These are phyloP conservation scores for Dothistroma pini DNA, from an alignment of 2,329 filamentous ascomycete genomes.

Conservation along the genomic window DNA sequence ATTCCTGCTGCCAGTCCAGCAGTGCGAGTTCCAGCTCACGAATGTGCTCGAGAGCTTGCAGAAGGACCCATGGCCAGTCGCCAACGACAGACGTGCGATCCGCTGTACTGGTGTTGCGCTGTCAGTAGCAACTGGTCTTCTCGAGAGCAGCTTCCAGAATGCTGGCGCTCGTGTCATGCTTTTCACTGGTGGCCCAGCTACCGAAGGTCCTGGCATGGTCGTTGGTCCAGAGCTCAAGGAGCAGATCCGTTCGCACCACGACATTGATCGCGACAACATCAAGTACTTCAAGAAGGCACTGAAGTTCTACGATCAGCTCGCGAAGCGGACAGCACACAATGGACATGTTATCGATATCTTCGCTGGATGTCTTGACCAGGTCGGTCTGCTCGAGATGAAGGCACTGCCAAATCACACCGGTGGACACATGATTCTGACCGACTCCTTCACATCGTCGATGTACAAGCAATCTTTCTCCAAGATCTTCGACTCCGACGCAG, in stretches of 20 bases:
- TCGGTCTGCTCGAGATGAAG: constrained; percentile 97
- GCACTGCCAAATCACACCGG: constrained; percentile 92
- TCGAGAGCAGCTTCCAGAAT: constrained; percentile 95
- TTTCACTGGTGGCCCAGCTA: constrained; percentile 90
- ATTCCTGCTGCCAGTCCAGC: constrained; percentile 89
- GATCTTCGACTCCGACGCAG: constrained; percentile 93
- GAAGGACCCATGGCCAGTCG: constrained; percentile 95
- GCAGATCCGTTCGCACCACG: constrained; percentile 95
- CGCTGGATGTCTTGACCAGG: constrained; percentile 94
- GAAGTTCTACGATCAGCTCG: constrained; percentile 95
- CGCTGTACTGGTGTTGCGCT: constrained; percentile 95
- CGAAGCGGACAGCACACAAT: constrained; percentile 92
- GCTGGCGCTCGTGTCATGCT: constrained; percentile 94
- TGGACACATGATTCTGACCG: constrained; percentile 96
- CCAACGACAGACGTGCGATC: constrained; percentile 84
- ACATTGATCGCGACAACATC: constrained; percentile 97
- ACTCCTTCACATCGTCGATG: constrained; percentile 98
- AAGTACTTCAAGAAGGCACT: constrained; percentile 99
- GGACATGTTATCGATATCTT: constrained; percentile 98
- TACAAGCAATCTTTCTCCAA: constrained; percentile 98
- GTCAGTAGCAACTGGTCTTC: constrained; percentile 84
- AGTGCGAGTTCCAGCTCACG: constrained; percentile 95
- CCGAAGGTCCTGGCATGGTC: constrained; percentile 94
- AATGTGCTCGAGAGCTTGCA: constrained; percentile 94
- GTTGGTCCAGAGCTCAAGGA: constrained; percentile 94